Conservation (phyloP, 352 stramenopile species). For the Pythium monospermum region DNA sequence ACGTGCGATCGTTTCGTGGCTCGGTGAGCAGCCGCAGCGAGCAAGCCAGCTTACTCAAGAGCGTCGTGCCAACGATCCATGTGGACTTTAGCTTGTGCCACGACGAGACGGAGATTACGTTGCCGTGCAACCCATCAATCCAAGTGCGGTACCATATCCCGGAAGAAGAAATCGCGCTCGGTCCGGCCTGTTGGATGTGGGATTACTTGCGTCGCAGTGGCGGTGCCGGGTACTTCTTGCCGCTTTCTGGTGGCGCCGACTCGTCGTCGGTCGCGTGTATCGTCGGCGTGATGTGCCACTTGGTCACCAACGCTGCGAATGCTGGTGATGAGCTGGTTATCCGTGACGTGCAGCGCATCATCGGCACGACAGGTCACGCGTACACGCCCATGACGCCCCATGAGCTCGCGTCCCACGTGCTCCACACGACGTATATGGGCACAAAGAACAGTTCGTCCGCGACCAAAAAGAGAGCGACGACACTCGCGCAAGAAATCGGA, state of each 20-base stretch:
- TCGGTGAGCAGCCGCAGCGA: constrained; percentile 91
- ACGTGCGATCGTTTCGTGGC: constrained; percentile 95
- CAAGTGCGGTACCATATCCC: constrained; percentile 78
- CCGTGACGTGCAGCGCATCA: constrained; percentile 83
- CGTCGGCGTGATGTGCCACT: constrained; percentile 97
- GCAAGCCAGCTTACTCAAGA: constrained; percentile 85
- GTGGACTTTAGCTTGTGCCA: constrained; percentile 79
- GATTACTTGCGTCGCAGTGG: constrained; percentile 95
- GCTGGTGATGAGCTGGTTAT: constrained; percentile 73
- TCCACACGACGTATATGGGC: constrained; percentile 98
- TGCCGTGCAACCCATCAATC: constrained; percentile 40
- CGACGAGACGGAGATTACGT: constrained; percentile 35
- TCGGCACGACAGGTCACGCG: constrained; percentile 40
- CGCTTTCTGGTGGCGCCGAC: constrained; percentile 95
- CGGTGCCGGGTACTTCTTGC: constrained; percentile 92
- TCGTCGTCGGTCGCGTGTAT: constrained; percentile 95
- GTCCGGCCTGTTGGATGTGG: constrained; percentile 98
- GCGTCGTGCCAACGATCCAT: constrained; percentile 61
- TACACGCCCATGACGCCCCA: constrained; percentile 69
- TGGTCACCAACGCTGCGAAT: constrained; percentile 88
- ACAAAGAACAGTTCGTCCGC: constrained; percentile 93
- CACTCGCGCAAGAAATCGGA: constrained; percentile 90
- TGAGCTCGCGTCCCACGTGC: constrained; percentile 89
- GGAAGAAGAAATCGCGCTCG: constrained; percentile 97
- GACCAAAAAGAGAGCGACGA: constrained; percentile 87